Percentiles rank a stretch among this genome's conserved stretches.
Conservation (phyloP, 1,139 yeast genomes). For the Scheffersomyces titani region DNA sequence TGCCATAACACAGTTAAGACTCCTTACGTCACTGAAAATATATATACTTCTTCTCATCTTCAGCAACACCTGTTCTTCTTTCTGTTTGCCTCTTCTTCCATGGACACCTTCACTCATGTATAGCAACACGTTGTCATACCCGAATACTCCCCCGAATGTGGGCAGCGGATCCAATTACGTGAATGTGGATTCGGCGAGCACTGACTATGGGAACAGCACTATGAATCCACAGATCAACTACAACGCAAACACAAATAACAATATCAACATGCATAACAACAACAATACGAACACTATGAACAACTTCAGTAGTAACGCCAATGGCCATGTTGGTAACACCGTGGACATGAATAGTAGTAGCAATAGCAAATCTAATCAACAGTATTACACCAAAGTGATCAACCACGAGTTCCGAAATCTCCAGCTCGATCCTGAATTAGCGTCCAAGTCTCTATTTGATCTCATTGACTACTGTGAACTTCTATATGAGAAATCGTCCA, state of each 20-base stretch:
- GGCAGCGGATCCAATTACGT: neutral
- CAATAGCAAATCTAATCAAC: neutral
- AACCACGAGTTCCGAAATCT: constrained; percentile 39
- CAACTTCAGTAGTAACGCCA: too few relatives aligned
- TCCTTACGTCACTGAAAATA: neutral
- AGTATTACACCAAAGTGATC: constrained; percentile 29
- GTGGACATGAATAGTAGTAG: neutral
- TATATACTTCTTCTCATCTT: neutral
- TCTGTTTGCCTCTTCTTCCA: neutral
- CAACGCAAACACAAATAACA: neutral
- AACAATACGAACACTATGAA: too few relatives aligned
- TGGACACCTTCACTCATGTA: neutral
- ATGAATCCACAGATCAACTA: neutral
- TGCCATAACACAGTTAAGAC: neutral
- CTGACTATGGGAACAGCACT: neutral
- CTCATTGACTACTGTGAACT: constrained; percentile 45
- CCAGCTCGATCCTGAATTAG: constrained; percentile 34
- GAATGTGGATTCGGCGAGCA: neutral
- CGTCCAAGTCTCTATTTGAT: constrained; percentile 41
- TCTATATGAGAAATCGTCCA: constrained; percentile 36
- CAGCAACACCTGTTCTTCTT: neutral
- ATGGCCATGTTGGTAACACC: neutral
- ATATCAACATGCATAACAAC: neutral
- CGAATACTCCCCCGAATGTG: neutral
- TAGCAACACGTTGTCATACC: neutral